Conservation (phyloP, 257 asterid genomes). For the Nicotiana otophora region DNA sequence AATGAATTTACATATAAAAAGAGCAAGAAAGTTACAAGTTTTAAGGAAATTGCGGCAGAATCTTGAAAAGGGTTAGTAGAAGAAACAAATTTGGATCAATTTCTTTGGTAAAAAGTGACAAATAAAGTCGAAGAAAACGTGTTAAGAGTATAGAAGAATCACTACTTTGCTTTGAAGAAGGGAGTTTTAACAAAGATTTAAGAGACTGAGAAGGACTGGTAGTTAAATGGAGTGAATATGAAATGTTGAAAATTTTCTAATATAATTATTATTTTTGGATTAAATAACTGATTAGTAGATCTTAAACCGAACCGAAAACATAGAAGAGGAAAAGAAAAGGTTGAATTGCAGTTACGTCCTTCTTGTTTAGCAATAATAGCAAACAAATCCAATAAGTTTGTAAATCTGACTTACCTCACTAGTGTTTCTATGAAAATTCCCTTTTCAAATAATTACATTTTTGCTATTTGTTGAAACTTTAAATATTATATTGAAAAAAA, state of each 20-base stretch:
- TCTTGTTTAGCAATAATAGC: background rate
- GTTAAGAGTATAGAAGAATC: conserved; percentile 23
- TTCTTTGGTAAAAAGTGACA: conserved; percentile 11
- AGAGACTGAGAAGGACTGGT: background rate
- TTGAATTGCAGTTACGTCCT: background rate
- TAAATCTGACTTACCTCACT: background rate
- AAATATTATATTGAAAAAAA: too few species aligned
- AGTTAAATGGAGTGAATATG: conserved; percentile 27
- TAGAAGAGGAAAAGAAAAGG: background rate
- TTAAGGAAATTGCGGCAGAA: too few species aligned
- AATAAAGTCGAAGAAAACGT: conserved; percentile 11
- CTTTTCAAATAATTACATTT: too few species aligned
- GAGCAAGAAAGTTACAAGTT: background rate
- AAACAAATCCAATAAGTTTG: background rate
- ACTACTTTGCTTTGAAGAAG: conserved; percentile 45
- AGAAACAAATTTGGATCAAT: background rate
- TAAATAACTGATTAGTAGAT: background rate
- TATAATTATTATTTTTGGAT: background rate
- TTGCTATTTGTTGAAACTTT: too few species aligned
- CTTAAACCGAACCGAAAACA: background rate
- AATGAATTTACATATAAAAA: background rate
- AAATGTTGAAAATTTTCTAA: background rate
- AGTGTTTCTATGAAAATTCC: background rate
- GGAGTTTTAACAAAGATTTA: conserved; percentile 17
- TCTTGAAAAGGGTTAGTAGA: background rate